Evolutionary conservation across 805 yeast genomes (phyloP).

Genomic region (Yamadazyma takamatsuzukensis): DNA sequence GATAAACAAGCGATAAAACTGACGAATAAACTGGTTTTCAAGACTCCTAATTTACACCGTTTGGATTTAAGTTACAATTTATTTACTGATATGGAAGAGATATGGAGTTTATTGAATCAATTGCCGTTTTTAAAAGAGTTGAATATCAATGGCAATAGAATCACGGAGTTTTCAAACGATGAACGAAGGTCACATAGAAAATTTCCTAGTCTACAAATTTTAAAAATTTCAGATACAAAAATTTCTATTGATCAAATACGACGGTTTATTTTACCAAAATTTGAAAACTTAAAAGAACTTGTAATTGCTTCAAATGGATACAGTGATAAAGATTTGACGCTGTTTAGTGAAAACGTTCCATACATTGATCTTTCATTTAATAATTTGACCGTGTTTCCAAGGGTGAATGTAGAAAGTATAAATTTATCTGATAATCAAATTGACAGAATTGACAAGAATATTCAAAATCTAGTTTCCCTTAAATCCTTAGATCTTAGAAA

Average conservation of each 20-base stretch:
- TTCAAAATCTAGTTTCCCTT: no score
- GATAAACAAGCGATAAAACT: slow-evolving; percentile 41
- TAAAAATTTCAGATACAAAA: slow-evolving; percentile 27
- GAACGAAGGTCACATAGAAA: background rate
- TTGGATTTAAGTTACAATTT: slow-evolving; percentile 64
- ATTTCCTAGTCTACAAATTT: slow-evolving; percentile 9
- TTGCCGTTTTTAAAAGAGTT: slow-evolving; percentile 39
- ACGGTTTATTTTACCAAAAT: slow-evolving; percentile 18
- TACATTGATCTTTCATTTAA: slow-evolving; percentile 41
- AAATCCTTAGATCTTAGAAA: slow-evolving; percentile 46
- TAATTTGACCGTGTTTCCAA: slow-evolving; percentile 27
- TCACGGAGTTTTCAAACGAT: slow-evolving; percentile 13
- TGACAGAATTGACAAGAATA: background rate
- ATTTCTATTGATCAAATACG: slow-evolving; percentile 15
- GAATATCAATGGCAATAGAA: slow-evolving; percentile 53
- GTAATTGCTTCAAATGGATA: slow-evolving; percentile 33
- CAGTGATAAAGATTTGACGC: slow-evolving; percentile 14
- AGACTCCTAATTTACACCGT: slow-evolving; percentile 19
- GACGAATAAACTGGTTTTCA: no score
- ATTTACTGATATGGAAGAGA: slow-evolving; percentile 35
- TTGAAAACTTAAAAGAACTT: slow-evolving; percentile 36
- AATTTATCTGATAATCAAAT: slow-evolving; percentile 11
- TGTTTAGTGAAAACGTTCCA: slow-evolving; percentile 5
- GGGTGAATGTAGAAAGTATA: slow-evolving; percentile 13
- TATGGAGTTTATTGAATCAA: slow-evolving; percentile 33